Evolutionary conservation across 169 alveolate species (phyloP), one percentile per base, ranked within the genome.

Genomic region (Cryptosporidium bovis): DNA sequence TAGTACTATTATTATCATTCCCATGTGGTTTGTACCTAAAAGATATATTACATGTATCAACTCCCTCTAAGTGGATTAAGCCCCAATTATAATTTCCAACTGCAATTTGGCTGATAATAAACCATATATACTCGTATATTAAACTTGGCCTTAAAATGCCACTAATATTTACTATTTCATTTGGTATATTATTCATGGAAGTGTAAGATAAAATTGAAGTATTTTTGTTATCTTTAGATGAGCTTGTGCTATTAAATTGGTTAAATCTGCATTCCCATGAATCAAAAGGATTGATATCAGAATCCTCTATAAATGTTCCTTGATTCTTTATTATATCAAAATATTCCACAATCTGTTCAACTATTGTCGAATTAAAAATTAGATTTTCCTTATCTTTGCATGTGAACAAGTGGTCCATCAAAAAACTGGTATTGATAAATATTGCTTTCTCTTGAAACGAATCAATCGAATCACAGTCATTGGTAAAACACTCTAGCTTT

Each of bases 311-410:
- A 77, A 44, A 60, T 13, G 56, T 13, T 7, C 40, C 40, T 48
- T 60, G 71, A 34, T 62, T n/a, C 15, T 20, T 56, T n/a, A 77
- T 18, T 20, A 77, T 77, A 48, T 77, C 87, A 44, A 56, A 77
- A 31, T 77, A 77, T 40, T 77, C 87, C 1, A 77, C 64, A 1
- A 77, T 62, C 40, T 77, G 87, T 29, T 77, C 77, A 20, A 56
- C 36, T 33, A 77, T 60, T 24, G 15, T 7, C 0, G 83, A 51
- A 0, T 55, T 53, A 27, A 51, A 51, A 27, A 69, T 31, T 29
- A 33, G 1, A 8, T 27, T 24, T 7, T 7, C 40, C 0, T 3
- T 2, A 20, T 2, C n/a, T 29, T 24, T 27, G 33, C 48, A 4
- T 1, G 3, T 24, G 18, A 62, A 62, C 51, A 16, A 66, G n/a